Percentiles rank a stretch among this genome's conserved stretches.
Evolutionary conservation across 495 filamentous ascomycete species (phyloP).

Genomic region (Penicillium samsonianum): DNA sequence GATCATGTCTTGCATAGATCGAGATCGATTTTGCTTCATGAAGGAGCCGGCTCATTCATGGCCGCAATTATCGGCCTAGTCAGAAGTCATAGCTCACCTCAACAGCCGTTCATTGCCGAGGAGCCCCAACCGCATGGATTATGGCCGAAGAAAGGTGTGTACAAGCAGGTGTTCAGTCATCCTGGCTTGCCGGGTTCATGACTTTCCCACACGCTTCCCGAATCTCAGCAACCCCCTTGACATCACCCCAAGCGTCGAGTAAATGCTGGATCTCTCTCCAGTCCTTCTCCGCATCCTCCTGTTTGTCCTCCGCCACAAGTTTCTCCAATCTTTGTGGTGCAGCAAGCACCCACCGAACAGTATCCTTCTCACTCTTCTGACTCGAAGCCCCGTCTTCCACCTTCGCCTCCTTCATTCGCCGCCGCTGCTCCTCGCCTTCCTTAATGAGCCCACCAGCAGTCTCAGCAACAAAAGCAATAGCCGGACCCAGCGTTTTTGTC

Average conservation of each 20-base stretch:
- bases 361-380: conserved; percentile 59
- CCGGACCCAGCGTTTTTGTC: conserved; percentile 67
- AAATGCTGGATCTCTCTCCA: conserved; percentile 54
- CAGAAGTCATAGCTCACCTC: no score
- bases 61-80: background rate
- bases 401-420: conserved; percentile 38
- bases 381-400: conserved; percentile 32
- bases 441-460: conserved; percentile 69
- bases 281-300: conserved; percentile 58
- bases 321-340: conserved; percentile 53
- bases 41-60: conserved; percentile 5
- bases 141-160: background rate
- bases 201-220: conserved; percentile 59
- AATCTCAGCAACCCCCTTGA: conserved; percentile 62
- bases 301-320: conserved; percentile 52
- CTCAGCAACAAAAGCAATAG: conserved; percentile 79
- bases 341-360: conserved; percentile 71
- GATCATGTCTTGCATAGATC: background rate
- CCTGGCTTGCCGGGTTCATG: conserved; percentile 38
- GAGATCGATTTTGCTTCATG: background rate
- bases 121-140: background rate
- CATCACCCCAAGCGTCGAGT: conserved; percentile 56
- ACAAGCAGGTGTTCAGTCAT: conserved; percentile 28
- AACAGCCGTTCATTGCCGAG: background rate
- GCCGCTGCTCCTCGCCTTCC: conserved; percentile 43